Evolutionary conservation across 2,329 filamentous ascomycete genomes (phyloP).

Genomic region (Colletotrichum euphorbiae): DNA sequence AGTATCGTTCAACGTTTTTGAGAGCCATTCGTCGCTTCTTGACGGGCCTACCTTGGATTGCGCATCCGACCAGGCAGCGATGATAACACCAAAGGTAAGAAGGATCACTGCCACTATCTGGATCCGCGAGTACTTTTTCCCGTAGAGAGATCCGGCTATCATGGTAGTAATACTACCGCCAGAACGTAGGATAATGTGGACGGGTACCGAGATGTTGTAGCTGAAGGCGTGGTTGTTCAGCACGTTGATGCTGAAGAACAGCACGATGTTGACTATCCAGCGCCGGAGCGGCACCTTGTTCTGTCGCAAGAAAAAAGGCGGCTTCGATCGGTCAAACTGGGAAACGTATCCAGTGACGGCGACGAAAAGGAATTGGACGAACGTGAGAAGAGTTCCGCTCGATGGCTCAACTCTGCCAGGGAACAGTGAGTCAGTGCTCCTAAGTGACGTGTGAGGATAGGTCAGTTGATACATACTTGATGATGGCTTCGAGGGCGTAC

Average conservation of each 20-base stretch:
- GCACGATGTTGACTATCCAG: slow-evolving; percentile 88
- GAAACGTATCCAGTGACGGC: slow-evolving; percentile 81
- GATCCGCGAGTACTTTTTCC: slow-evolving; percentile 83
- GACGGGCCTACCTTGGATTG: slow-evolving; percentile 76
- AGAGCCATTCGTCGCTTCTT: slow-evolving; percentile 38
- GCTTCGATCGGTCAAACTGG: slow-evolving; percentile 75
- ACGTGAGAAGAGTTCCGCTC: slow-evolving; percentile 87
- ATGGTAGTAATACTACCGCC: slow-evolving; percentile 97
- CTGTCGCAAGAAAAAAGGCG: slow-evolving; percentile 78
- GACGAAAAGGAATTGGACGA: slow-evolving; percentile 89
- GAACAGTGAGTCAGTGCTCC: slow-evolving; percentile 39
- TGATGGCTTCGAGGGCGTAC: slow-evolving; percentile 94
- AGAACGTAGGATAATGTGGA: slow-evolving; percentile 96
- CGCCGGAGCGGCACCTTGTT: slow-evolving; percentile 85
- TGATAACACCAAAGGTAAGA: slow-evolving; percentile 86
- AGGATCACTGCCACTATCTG: slow-evolving; percentile 86
- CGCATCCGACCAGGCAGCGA: slow-evolving; percentile 91
- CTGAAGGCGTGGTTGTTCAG: slow-evolving; percentile 98
- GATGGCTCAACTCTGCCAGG: slow-evolving; percentile 78
- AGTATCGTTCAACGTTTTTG: not conserved
- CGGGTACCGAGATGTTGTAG: slow-evolving; percentile 94
- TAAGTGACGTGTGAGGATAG: not conserved
- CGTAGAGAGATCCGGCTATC: slow-evolving; percentile 86
- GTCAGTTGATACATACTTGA: slow-evolving; percentile 75
- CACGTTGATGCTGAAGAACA: slow-evolving; percentile 95